Conservation (phyloP, 164 flowering plant species). For the Buxus sempervirens region DNA sequence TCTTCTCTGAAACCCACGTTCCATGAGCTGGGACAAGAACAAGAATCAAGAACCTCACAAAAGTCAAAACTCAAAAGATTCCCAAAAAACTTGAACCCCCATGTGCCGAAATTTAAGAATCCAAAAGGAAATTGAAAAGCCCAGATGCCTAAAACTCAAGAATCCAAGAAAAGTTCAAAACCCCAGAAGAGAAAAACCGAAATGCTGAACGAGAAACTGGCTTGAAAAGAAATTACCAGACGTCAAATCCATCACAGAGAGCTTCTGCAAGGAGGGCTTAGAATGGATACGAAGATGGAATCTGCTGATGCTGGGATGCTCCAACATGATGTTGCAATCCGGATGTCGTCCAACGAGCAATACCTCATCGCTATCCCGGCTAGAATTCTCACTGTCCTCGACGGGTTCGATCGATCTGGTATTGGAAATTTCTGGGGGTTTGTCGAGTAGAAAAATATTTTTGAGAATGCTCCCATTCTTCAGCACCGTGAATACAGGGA, state of each 20-base stretch:
- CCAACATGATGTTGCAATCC: slow-evolving; percentile 70
- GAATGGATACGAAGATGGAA: slow-evolving; percentile 75
- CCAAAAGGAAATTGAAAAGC: neutral
- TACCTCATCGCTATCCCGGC: slow-evolving; percentile 32
- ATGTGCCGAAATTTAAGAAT: neutral
- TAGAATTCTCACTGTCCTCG: slow-evolving; percentile 3
- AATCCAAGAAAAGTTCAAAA: neutral
- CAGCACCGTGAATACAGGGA: slow-evolving; percentile 78
- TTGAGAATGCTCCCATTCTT: slow-evolving; percentile 77
- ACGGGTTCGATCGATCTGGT: neutral
- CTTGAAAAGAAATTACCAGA: slow-evolving; percentile 47
- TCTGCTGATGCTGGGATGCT: slow-evolving; percentile 94
- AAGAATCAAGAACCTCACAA: slow-evolving; percentile 8
- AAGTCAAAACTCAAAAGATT: slow-evolving; percentile 2
- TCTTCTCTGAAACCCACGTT: slow-evolving; percentile 76
- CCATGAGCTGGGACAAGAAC: slow-evolving; percentile 61
- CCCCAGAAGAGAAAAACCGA: neutral
- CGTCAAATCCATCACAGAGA: slow-evolving; percentile 60
- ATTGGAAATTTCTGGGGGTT: slow-evolving; percentile 25
- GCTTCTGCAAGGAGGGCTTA: slow-evolving; percentile 40
- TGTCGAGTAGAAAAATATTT: slow-evolving; percentile 72
- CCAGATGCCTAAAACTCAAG: no score
- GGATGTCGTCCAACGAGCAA: slow-evolving; percentile 87
- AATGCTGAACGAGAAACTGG: neutral
- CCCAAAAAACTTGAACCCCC: neutral